phyloP scores from a whole-genome alignment of 768 basidiomycete genomes.

The Leccinum rimulosum region DNA sequence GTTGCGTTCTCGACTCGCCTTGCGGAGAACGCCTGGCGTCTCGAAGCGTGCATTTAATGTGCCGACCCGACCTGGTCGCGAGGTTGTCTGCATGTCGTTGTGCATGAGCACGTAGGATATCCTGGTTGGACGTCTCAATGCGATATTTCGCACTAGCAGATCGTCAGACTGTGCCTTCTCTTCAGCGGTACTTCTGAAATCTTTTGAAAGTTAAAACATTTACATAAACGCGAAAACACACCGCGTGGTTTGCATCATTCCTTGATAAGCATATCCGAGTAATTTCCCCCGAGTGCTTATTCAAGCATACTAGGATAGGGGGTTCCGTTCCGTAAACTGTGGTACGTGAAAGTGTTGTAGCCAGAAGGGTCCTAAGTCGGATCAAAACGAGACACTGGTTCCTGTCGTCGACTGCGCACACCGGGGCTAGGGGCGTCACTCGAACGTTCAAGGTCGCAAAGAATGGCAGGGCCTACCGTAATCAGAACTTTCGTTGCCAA shows the following conservation, averaged over 20 bases:
- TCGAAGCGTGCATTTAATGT: constrained; percentile 5
- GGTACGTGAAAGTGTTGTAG: not conserved
- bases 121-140: not conserved
- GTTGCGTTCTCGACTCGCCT: not conserved
- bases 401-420: not conserved
- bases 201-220: not conserved
- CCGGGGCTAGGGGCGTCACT: not conserved
- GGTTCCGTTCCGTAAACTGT: constrained; percentile 7
- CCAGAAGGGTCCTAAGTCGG: constrained; percentile 4
- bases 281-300: not conserved
- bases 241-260: not conserved
- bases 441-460: not conserved
- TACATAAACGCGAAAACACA: not conserved
- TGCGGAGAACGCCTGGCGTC: constrained; percentile 7
- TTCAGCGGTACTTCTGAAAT: not conserved
- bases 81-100: not conserved
- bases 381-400: constrained; percentile 7
- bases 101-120: not conserved
- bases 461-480: not conserved
- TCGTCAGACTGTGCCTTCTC: not conserved
- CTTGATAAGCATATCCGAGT: not conserved
- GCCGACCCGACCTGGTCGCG: not conserved
- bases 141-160: not conserved
- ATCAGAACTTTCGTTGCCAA: not conserved
- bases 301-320: not conserved